phyloP scores from a whole-genome alignment of 2,329 filamentous ascomycete species.

The Fusarium sp. region DNA sequence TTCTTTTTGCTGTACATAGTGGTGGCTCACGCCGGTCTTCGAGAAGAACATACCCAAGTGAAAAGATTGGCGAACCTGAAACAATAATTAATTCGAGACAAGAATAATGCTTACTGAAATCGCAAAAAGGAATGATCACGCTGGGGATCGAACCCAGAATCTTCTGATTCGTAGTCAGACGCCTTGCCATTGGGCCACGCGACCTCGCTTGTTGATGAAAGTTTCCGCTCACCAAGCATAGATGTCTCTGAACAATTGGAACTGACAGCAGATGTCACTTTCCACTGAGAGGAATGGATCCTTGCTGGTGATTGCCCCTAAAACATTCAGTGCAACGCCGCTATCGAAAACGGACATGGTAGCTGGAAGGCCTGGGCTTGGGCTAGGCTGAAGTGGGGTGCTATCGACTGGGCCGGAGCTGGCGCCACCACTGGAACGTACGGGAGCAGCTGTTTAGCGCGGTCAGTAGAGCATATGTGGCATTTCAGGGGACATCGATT shows the following conservation, averaged over 20 bases:
- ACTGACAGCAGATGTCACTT: not conserved
- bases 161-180: constrained; percentile 49
- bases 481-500: constrained; percentile 48
- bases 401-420: constrained; percentile 41
- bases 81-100: not conserved
- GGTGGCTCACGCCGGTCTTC: not conserved
- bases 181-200: constrained; percentile 45
- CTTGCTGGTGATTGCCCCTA: constrained; percentile 42
- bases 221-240: fast-evolving
- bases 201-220: not conserved
- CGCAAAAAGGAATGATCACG: constrained; percentile 30
- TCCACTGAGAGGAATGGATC: constrained; percentile 3
- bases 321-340: constrained; percentile 39
- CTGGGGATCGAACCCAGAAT: constrained; percentile 48
- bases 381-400: constrained; percentile 41
- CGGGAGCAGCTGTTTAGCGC: constrained; percentile 36
- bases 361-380: constrained; percentile 29
- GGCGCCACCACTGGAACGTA: constrained; percentile 33
- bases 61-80: not conserved
- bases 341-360: constrained; percentile 28
- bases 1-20: not conserved
- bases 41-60: not conserved
- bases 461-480: constrained; percentile 48
- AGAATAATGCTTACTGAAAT: not conserved
- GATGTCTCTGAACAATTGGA: fast-evolving